Conservation (phyloP, 495 filamentous ascomycete genomes). For the Talaromyces trachyspermus region DNA sequence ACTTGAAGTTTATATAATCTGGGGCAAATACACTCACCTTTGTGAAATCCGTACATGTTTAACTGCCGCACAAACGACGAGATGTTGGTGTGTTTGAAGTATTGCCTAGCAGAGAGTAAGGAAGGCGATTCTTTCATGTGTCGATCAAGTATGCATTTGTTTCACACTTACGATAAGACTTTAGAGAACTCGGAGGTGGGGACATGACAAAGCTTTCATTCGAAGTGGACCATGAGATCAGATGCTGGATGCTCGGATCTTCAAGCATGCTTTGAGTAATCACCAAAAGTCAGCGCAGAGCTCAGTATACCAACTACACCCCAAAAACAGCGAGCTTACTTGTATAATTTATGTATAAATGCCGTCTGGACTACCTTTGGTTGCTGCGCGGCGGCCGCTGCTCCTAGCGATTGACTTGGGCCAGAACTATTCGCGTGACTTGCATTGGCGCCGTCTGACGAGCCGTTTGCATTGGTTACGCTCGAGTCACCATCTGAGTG, state of each 20-base stretch:
- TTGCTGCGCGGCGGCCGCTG: conserved; percentile 82
- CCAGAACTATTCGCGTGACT: conserved; percentile 27
- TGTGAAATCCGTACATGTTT: conserved; percentile 99
- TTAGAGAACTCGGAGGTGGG: conserved; percentile 97
- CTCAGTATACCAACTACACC: conserved; percentile 2
- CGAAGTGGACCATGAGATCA: conserved; percentile 90
- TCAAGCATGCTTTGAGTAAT: conserved; percentile 75
- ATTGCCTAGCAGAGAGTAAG: conserved; percentile 54
- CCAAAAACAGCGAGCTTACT: conserved; percentile 50
- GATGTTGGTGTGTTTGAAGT: conserved; percentile 99
- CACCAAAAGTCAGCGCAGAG: conserved; percentile 6
- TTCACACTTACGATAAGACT: conserved; percentile 88
- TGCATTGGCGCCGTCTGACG: conserved; percentile 31
- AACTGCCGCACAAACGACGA: conserved; percentile 96
- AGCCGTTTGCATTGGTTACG: conserved; percentile 36
- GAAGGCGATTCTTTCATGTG: neutral
- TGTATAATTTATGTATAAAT: conserved; percentile 99
- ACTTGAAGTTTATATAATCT: neutral
- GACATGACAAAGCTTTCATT: conserved; percentile 99
- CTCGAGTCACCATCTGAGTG: conserved; percentile 41
- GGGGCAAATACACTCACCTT: conserved; percentile 54
- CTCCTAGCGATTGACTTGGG: conserved; percentile 45
- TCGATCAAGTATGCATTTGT: no score
- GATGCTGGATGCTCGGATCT: conserved; percentile 81
- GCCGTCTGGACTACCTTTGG: conserved; percentile 97